Evolutionary conservation across 768 basidiomycete genomes (phyloP).

Genomic region (Trametes punicea): DNA sequence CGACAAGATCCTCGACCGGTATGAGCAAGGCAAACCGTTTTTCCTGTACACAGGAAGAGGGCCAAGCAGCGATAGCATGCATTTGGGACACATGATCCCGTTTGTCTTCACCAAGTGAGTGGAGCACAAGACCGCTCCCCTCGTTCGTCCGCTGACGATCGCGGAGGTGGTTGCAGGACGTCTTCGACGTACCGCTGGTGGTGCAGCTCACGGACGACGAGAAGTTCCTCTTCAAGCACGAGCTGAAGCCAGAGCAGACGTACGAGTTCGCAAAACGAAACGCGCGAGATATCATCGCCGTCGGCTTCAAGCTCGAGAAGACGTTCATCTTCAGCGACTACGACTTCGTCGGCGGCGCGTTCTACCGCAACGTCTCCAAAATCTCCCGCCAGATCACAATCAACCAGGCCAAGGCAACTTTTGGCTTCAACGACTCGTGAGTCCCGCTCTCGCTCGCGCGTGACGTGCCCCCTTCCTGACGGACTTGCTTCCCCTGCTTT

Average conservation of each 20-base stretch:
- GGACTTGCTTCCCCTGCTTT: too few species aligned
- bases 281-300: conserved; percentile 94
- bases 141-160: neutral
- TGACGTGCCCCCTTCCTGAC: neutral
- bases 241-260: conserved; percentile 86
- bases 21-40: conserved; percentile 96
- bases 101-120: conserved; percentile 95
- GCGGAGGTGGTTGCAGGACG: conserved; percentile 90
- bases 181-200: conserved; percentile 92
- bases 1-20: conserved; percentile 89
- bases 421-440: conserved; percentile 95
- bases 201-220: conserved; percentile 99
- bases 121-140: neutral
- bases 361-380: conserved; percentile 92
- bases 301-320: conserved; percentile 86
- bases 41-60: conserved; percentile 98
- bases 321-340: conserved; percentile 98
- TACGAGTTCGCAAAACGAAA: conserved; percentile 79
- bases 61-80: conserved; percentile 95
- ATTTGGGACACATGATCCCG: conserved; percentile 96
- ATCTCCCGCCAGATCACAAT: conserved; percentile 92
- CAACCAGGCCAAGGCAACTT: conserved; percentile 91
- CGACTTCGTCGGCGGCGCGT: conserved; percentile 84
- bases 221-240: conserved; percentile 97
- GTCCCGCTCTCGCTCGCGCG: conserved; percentile 29